These are phyloP conservation scores for Neurospora sp. DNA, from an alignment of 495 filamentous ascomycete genomes.

Conservation along the genomic window DNA sequence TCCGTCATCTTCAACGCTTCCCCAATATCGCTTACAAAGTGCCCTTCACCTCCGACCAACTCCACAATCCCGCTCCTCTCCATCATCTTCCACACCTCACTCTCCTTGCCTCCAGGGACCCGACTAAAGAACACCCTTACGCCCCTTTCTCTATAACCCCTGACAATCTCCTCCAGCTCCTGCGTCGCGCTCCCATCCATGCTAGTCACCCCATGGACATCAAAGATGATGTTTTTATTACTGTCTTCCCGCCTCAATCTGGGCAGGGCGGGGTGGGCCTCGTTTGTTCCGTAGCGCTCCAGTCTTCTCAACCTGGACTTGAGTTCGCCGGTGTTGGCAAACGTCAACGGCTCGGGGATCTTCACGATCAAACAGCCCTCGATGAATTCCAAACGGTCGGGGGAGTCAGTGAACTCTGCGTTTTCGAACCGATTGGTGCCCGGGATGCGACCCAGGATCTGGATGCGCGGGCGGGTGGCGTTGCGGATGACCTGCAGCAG, in stretches of 20 bases:
- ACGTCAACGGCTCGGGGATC: constrained; percentile 92
- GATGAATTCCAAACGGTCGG: constrained; percentile 72
- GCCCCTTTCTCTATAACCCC: constrained; percentile 57
- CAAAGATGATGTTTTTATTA: constrained; percentile 88
- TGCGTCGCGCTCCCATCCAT: constrained; percentile 91
- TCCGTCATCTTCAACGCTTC: constrained; percentile 76
- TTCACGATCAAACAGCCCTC: constrained; percentile 92
- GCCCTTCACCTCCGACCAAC: constrained; percentile 56
- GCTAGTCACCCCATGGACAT: constrained; percentile 87
- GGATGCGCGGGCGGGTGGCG: constrained; percentile 83
- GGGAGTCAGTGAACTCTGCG: constrained; percentile 66
- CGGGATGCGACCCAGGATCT: constrained; percentile 86
- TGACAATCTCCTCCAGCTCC: constrained; percentile 82
- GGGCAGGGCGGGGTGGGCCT: constrained; percentile 78
- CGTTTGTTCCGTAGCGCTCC: constrained; percentile 77
- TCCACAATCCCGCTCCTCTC: constrained; percentile 75
- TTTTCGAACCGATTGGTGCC: constrained; percentile 81
- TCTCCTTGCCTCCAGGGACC: constrained; percentile 45
- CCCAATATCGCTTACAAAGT: constrained; percentile 76
- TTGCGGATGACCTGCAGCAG: constrained; percentile 84
- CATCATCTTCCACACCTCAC: constrained; percentile 62
- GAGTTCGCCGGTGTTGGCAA: constrained; percentile 91
- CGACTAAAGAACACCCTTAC: constrained; percentile 85
- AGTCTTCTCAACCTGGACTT: constrained; percentile 73
- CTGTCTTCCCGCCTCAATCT: constrained; percentile 58